Base-by-base conservation (phyloP, 495 filamentous ascomycete species). In the Aspergillus kassunensis region DNA sequence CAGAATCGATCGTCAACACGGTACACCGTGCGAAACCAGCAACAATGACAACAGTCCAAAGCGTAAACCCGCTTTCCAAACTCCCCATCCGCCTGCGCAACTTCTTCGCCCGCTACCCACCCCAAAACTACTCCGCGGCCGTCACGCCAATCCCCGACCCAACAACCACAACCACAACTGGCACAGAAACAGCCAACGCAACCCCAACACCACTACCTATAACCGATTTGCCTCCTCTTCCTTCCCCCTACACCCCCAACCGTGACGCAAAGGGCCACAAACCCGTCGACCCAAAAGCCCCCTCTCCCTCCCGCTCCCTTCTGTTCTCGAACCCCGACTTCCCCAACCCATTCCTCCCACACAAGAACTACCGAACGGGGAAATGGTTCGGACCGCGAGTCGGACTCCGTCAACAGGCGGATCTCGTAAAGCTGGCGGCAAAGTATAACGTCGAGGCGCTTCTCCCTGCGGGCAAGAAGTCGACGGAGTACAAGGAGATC, bases 81-180 rank as follows among this genome's bases (percentile, higher is more conserved):
- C 61, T 77, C 35, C 93, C 90, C 13, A 69, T 76, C 16, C 84
- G 85, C 15, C 80, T 98, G n/a, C 80, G 80, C 51, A 83, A 84
- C 54, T 96, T 98, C 80, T 89, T 98, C 69, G 84, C 86, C 30
- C 84, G 86, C 53, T 96, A 90, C 62, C 93, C 92, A 20, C 91
- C 92, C 23, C 71, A 75, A 59, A 43, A 67, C 51, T 70, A 72
- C 57, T 72, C 76, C 41, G 52, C 66, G 7, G 55, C 70, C 41
- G 66, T 74, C 44, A 57, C 68, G 64, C 67, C 66, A 50, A 71
- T 58, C 61, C 76, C 59, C 42, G 67, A 70, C 10, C 57, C 70
- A 23, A 64, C 56, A 46, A 46, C 60, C 39, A 47, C 62, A 56
- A 69, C 54, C 51, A 29, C 44, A 42, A 42, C 60, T 35, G 44